Evolutionary conservation across 225 moss, liverwort and hornwort species (phyloP).

Genomic region (Climacium dendroides): DNA sequence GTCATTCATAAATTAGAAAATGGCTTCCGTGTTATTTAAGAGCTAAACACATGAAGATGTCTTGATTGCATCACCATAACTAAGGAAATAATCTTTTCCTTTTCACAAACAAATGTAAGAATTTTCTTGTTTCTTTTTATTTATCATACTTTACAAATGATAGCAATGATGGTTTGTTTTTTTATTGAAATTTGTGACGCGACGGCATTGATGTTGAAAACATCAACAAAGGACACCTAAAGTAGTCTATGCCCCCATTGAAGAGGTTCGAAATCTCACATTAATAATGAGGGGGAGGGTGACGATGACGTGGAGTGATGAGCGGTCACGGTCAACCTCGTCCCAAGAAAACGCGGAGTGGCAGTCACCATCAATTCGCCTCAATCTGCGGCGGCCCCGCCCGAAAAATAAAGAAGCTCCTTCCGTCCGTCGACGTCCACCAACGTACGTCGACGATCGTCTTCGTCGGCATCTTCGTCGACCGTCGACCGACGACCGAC

Average conservation of each 20-base stretch:
- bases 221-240: not conserved
- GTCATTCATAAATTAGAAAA: too few relatives aligned
- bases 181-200: not conserved
- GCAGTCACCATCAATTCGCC: not conserved
- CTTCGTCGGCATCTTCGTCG: not conserved
- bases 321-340: not conserved
- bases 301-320: not conserved
- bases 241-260: not conserved
- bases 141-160: not conserved
- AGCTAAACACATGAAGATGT: too few relatives aligned
- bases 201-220: not conserved
- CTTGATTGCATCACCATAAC: too few relatives aligned
- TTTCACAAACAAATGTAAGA: not conserved
- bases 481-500: not conserved
- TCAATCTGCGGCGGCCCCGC: not conserved
- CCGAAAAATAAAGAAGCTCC: not conserved
- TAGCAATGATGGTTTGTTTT: too few relatives aligned
- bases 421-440: not conserved
- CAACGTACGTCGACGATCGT: not conserved
- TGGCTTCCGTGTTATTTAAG: too few relatives aligned
- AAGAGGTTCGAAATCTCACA: not conserved
- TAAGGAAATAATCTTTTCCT: not conserved
- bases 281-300: not conserved
- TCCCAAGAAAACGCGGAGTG: not conserved
- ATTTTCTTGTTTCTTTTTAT: fast-evolving